Evolutionary conservation across 148 eudicot species (phyloP).

Genomic region (Nyssa sinensis): DNA sequence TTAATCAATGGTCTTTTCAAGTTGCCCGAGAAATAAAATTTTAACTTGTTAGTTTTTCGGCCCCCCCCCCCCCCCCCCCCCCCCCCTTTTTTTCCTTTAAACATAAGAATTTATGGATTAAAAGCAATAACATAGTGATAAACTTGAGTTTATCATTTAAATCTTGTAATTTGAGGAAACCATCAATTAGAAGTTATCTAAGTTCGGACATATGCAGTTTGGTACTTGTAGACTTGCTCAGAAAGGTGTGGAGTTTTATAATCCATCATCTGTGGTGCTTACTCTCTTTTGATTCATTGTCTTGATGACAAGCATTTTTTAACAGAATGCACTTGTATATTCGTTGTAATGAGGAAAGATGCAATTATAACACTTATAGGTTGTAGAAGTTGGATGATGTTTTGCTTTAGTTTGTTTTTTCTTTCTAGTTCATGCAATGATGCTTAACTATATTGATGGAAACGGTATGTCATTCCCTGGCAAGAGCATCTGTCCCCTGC

Average conservation of each 20-base stretch:
- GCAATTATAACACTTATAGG: neutral
- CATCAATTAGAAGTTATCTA: neutral
- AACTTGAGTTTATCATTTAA: too few species aligned
- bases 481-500: neutral
- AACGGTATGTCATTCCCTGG: neutral
- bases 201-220: neutral
- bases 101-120: too few species aligned
- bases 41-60: neutral
- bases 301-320: neutral
- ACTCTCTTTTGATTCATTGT: neutral
- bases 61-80: neutral
- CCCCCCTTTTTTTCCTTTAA: neutral
- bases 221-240: neutral
- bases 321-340: neutral
- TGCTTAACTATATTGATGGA: neutral
- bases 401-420: neutral
- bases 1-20: neutral
- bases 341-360: conserved; percentile 2
- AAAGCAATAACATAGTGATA: too few species aligned
- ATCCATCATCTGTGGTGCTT: neutral
- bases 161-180: too few species aligned
- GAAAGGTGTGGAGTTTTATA: neutral
- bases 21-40: neutral
- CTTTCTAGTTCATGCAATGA: neutral
- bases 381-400: neutral